phyloP scores from a whole-genome alignment of 768 basidiomycete species.

The Russula vinacea region DNA sequence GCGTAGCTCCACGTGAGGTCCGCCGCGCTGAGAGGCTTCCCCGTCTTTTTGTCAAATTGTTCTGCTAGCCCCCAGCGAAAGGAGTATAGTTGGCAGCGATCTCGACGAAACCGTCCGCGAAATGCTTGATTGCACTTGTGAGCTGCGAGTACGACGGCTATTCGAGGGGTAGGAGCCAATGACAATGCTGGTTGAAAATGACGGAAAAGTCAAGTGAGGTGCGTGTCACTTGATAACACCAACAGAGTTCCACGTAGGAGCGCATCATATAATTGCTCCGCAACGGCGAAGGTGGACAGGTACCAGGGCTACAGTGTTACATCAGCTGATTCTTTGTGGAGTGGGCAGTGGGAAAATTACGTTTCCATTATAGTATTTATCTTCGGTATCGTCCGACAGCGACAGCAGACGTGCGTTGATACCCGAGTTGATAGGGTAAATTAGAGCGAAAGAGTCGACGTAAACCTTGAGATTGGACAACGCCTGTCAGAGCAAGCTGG shows the following conservation, averaged over 20 bases:
- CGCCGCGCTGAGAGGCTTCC: constrained; percentile 54
- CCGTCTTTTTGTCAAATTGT: constrained; percentile 53
- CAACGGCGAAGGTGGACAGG: constrained; percentile 64
- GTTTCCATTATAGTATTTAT: constrained; percentile 67
- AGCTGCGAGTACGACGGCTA: constrained; percentile 50
- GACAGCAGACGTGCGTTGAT: constrained; percentile 50
- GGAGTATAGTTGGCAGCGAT: constrained; percentile 62
- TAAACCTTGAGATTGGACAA: constrained; percentile 68
- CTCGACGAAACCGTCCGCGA: constrained; percentile 65
- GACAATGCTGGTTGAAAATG: constrained; percentile 51
- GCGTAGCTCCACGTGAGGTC: constrained; percentile 82
- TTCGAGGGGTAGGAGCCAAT: constrained; percentile 53
- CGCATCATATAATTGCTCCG: constrained; percentile 75
- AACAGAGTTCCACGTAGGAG: constrained; percentile 61
- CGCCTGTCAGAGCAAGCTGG: constrained; percentile 79
- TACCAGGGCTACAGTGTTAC: constrained; percentile 61
- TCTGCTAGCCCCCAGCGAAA: constrained; percentile 58
- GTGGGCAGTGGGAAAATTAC: constrained; percentile 36
- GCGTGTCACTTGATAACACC: constrained; percentile 52
- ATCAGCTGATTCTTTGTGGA: constrained; percentile 1
- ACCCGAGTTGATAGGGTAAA: constrained; percentile 65
- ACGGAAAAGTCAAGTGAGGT: constrained; percentile 66
- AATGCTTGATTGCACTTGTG: constrained; percentile 46
- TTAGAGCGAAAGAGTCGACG: constrained; percentile 66
- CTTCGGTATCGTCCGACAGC: constrained; percentile 82